phyloP scores from a whole-genome alignment of 345 rosid genomes.

The sweet orange (Citrus sinensis) region DNA sequence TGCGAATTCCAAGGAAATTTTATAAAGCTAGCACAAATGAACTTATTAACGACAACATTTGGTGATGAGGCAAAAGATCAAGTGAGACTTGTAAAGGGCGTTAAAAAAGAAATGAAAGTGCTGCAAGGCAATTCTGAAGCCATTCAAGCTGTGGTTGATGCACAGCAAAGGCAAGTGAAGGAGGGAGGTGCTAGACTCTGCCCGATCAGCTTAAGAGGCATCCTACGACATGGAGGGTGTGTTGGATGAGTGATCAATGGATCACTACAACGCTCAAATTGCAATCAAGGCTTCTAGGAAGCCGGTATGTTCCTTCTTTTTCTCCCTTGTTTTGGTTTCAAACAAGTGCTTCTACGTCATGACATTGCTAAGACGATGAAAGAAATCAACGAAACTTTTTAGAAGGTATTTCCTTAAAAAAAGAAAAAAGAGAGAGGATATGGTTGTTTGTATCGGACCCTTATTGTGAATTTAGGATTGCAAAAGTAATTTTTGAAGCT shows the following conservation, averaged over 20 bases:
- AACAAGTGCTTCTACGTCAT: neutral
- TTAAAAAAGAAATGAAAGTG: neutral
- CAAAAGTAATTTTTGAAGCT: neutral
- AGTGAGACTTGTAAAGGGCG: neutral
- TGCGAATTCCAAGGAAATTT: too few relatives aligned
- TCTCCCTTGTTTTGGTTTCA: neutral
- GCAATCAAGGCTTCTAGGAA: too few relatives aligned
- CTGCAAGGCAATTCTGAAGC: neutral
- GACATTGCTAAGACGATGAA: neutral
- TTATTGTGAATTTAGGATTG: neutral
- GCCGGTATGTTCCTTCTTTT: too few relatives aligned
- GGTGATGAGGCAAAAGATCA: too few relatives aligned
- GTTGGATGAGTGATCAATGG: slow-evolving; percentile 1
- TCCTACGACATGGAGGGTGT: neutral
- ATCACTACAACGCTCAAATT: too few relatives aligned
- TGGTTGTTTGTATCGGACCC: neutral
- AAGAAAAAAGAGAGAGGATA: neutral
- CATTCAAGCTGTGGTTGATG: too few relatives aligned
- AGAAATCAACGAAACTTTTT: neutral
- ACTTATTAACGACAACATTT: too few relatives aligned
- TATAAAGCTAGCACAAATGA: too few relatives aligned
- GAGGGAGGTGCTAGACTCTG: neutral
- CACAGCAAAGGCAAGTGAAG: neutral
- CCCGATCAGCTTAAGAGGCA: neutral
- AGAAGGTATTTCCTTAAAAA: neutral